A percentile compares a stretch with the other conserved stretches of the same genome.
These are phyloP conservation scores for Fusarium austroafricanum DNA, from an alignment of 2,329 filamentous ascomycete species.

Conservation along the genomic window DNA sequence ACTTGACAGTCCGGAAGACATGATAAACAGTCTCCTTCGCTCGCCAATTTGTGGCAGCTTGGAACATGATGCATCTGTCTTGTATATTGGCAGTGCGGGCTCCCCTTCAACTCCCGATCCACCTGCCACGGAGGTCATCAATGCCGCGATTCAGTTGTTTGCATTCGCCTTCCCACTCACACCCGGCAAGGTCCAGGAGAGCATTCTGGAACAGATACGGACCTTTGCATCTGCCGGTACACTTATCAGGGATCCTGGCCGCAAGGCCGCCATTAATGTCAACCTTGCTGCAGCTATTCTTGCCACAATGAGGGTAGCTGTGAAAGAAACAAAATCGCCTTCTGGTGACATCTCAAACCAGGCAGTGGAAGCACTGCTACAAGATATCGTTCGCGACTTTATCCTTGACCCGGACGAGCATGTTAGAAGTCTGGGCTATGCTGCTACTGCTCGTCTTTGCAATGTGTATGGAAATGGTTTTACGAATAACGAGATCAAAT, in stretches of 20 bases:
- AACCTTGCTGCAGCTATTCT: conserved; percentile 88
- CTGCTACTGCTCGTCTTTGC: conserved; percentile 87
- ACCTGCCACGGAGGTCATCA: conserved; percentile 91
- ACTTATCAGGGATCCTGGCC: conserved; percentile 85
- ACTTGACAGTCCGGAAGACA: conserved; percentile 70
- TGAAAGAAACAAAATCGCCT: conserved; percentile 80
- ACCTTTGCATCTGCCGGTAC: conserved; percentile 86
- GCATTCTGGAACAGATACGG: conserved; percentile 91
- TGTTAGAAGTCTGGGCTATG: conserved; percentile 85
- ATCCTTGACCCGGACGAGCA: conserved; percentile 86
- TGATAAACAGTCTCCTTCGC: conserved; percentile 70
- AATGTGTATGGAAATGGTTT: conserved; percentile 85
- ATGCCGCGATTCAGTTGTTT: conserved; percentile 93
- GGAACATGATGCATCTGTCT: conserved; percentile 87
- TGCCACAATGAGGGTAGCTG: conserved; percentile 83
- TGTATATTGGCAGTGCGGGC: conserved; percentile 71
- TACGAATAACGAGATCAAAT: conserved; percentile 90
- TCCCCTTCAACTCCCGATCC: conserved; percentile 73
- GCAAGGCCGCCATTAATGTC: conserved; percentile 89
- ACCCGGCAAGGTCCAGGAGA: conserved; percentile 92
- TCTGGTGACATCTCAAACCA: conserved; percentile 78
- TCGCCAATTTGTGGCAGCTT: conserved; percentile 84
- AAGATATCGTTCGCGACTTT: conserved; percentile 78
- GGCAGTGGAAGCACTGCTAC: conserved; percentile 85
- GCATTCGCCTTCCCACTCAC: conserved; percentile 91